Evolutionary conservation across 164 flowering plant species (phyloP), one percentile per base, ranked within the genome.

Genomic region (Protea cynaroides): DNA sequence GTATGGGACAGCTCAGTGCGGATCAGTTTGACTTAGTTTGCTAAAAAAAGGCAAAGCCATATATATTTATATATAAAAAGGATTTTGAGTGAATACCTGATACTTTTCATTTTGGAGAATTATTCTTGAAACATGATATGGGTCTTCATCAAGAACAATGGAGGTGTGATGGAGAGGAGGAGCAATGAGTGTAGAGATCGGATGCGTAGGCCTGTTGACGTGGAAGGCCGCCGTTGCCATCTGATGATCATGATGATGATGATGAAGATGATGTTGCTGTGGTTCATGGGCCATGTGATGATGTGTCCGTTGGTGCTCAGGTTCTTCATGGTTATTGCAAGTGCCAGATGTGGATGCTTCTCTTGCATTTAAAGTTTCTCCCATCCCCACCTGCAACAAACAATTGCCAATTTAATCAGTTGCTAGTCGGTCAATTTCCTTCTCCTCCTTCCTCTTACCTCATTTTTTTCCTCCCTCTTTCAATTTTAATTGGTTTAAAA

Each of bases 171-270:
- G 81, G 47, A 79, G 92, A 11, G 83, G 83, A 21, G 93, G 85
- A 57, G 93, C 67, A 55, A 89, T 81, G 64, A 88, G 81, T 68
- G 83, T 75, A 25, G 97, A 84, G 71, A 86, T 80, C 22, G 97
- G 79, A 71, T 78, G 84, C 9, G 90, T 77, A 52, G 94, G 92
- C 68, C 81, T 78, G 80, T 75, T 87, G 68, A 90, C 73, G 63
- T 90, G 90, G 80, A 78, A 88, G 19, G 93, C 88, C 13, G 93
- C 51, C 2, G 83, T 74, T 25, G 87, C 74, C 19, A 49, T 18
- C 52, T 60, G 72, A 23, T 64, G 76, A 25, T 65, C 72, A 18
- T 62, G 74, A 24, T 63, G 73, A 12, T 74, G 75, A 3, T 29
- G 34, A 29, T 29, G 34, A 3, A 2, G 34, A 29, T 29, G 34